These are phyloP conservation scores for Oryza glumipatula DNA, from an alignment of 176 grass and related monocot species.

Conservation along the genomic window DNA sequence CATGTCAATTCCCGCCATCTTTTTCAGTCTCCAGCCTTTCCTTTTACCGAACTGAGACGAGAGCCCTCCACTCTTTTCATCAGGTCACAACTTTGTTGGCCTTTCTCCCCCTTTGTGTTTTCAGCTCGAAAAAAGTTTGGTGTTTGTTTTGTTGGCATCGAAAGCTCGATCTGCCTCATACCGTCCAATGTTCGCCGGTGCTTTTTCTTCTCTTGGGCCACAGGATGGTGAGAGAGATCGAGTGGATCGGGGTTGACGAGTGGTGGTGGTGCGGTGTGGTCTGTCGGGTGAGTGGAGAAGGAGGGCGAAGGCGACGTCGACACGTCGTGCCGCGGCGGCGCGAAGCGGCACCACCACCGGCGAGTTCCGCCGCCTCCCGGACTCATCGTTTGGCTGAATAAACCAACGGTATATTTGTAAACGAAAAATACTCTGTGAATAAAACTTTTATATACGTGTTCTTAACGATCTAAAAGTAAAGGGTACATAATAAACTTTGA, in stretches of 20 bases:
- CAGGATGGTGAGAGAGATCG: background rate
- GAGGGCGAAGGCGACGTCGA: background rate
- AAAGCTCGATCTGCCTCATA: background rate
- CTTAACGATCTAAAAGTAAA: no score
- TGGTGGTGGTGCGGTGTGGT: background rate
- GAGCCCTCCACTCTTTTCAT: background rate
- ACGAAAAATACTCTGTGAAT: no score
- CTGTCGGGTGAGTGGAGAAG: background rate
- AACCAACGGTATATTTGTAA: no score
- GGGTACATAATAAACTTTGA: no score
- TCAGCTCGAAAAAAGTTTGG: background rate
- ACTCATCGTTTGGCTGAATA: no score
- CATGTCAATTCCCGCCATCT: constrained; percentile 32
- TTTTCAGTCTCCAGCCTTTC: constrained; percentile 17
- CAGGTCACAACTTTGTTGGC: constrained; percentile 1
- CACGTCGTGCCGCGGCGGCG: background rate
- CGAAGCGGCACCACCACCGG: background rate
- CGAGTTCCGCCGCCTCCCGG: background rate
- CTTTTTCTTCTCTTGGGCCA: background rate
- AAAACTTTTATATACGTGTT: no score
- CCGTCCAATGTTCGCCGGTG: background rate
- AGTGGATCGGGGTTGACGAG: background rate
- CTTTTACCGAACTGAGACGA: constrained; percentile 12
- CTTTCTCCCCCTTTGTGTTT: background rate
- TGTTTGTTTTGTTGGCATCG: background rate